Evolutionary conservation across 2,329 filamentous ascomycete genomes (phyloP).

Genomic region (Metarhizium brunneum): DNA sequence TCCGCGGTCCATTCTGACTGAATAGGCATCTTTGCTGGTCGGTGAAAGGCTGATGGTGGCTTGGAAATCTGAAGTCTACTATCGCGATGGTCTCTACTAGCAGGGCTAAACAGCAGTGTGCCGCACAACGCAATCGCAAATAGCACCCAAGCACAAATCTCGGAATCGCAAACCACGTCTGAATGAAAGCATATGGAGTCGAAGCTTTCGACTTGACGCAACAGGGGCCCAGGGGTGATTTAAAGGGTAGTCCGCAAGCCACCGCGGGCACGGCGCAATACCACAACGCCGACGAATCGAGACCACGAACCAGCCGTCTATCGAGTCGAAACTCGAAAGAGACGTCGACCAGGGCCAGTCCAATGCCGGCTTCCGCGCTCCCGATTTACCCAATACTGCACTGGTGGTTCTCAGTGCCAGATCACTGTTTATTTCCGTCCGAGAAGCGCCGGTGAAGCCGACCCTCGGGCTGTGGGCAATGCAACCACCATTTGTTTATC

Average conservation of each 20-base stretch:
- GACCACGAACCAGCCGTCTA: neutral
- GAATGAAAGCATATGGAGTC: neutral
- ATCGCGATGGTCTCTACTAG: no score
- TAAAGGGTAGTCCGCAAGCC: neutral
- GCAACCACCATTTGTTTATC: neutral
- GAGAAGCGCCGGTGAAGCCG: neutral
- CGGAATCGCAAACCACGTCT: neutral
- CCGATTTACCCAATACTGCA: neutral
- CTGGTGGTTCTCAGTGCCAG: neutral
- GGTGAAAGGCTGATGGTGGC: neutral
- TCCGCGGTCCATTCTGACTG: constrained; percentile 57
- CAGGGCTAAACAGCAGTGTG: no score
- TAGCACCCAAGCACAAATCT: neutral
- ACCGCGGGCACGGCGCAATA: neutral
- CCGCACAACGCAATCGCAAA: neutral
- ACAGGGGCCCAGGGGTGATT: neutral
- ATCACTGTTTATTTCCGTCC: neutral
- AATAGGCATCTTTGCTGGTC: constrained; percentile 51
- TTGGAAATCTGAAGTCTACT: neutral
- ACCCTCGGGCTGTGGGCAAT: neutral
- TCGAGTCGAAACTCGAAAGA: no score
- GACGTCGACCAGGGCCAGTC: neutral
- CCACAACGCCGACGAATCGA: neutral
- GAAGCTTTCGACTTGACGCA: neutral
- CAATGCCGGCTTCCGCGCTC: neutral